Base-by-base conservation (phyloP, 208 protist species). In the Zelonia costaricensis region DNA sequence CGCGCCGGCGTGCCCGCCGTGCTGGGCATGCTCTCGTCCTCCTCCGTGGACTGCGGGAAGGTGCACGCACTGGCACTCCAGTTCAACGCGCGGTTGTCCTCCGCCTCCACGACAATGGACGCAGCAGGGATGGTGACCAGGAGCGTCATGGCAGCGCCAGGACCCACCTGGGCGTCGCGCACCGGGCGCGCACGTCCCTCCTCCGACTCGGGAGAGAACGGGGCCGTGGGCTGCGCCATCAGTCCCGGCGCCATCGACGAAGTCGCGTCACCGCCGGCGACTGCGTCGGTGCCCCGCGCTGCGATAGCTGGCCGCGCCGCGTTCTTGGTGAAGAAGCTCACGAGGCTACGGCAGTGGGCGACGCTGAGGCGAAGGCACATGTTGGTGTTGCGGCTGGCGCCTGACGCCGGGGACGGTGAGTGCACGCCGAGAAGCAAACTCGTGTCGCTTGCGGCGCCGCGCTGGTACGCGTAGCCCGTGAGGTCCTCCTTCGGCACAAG, bases 401-500 rank as follows among this genome's bases (percentile, higher is more conserved):
- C 38, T 4, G 6, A 0, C 27, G 27, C 8, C 35, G 9, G 22
- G 4, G 31, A 7, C 16, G 58, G 27, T 4, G 66, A 44, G 18
- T 73, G 66, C 23, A 66, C 20, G 15, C 45, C 58, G 3, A 73
- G 36, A 20, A 61, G 39, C 36, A 73, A 51, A 3, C 35, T 35
- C 43, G 30, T 23, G 31, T 65, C 66, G 30, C 12, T 36, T 7
- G 18, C 12, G 16, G 31, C 42, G 52, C 44, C 51, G 27, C 40
- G 30, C 36, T 61, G 36, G 46, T 60, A 66, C 27, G 8, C 22
- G 51, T 66, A 73, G 6, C 66, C 66, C 3, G 57, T 54, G 15
- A 63, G 49, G 16, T 62, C 36, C 22, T 65, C 58, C 20, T 61
- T 73, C 20, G 52, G 66, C n/a, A 62, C 52, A 47, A 64, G 58